A percentile compares a stretch with the other conserved stretches of the same genome.
Conservation (phyloP, 148 eudicot genomes). For the Fagopyrum esculentum region DNA sequence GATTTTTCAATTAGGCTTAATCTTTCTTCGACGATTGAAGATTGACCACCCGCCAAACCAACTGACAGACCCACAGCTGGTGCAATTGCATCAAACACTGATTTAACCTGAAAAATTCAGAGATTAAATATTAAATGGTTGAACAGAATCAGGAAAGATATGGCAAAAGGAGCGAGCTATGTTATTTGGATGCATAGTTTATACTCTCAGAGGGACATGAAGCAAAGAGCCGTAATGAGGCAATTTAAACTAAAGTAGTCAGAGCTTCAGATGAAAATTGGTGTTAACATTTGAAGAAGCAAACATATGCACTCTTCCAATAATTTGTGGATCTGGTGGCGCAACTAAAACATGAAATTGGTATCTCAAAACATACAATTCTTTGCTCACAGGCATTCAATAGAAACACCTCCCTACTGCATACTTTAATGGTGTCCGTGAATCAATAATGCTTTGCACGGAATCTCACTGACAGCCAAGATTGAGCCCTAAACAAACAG, state of each 20-base stretch:
- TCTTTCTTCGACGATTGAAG: conserved; percentile 81
- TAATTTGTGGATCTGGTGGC: neutral
- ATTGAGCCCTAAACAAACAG: neutral
- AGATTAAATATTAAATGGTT: neutral
- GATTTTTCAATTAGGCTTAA: conserved; percentile 60
- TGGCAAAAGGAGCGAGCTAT: neutral
- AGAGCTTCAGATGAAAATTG: neutral
- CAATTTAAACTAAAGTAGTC: neutral
- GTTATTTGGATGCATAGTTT: neutral
- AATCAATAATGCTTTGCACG: neutral
- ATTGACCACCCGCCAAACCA: conserved; percentile 94
- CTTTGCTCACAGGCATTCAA: neutral
- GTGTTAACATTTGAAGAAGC: neutral
- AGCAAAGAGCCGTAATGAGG: neutral
- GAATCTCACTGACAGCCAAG: neutral
- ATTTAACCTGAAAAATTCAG: conserved; percentile 58
- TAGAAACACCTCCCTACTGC: neutral
- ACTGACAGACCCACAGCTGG: conserved; percentile 92
- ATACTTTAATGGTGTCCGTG: neutral
- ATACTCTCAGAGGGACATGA: neutral
- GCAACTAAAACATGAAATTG: neutral
- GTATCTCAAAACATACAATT: neutral
- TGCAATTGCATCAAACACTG: conserved; percentile 75
- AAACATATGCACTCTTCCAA: neutral
- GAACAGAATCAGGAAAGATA: neutral